Percentiles rank a stretch among this genome's conserved stretches.
These are phyloP conservation scores for Pelargonium cotyledonis DNA, from an alignment of 441 rosid genomes.

Conservation along the genomic window DNA sequence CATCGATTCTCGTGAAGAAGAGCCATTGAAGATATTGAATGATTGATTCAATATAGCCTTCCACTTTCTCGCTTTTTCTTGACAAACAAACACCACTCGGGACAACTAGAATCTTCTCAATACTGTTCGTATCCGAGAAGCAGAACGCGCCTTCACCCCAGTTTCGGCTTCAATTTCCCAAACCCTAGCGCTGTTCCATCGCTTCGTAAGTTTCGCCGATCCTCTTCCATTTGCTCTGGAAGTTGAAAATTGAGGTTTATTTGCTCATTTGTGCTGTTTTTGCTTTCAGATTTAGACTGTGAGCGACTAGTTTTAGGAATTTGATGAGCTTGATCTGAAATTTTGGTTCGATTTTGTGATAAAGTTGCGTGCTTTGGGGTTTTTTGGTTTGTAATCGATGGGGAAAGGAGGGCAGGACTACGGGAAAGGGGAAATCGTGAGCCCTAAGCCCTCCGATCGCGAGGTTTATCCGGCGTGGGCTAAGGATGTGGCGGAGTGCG, in stretches of 20 bases:
- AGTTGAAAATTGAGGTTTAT: neutral
- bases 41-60: neutral
- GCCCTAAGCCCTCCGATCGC: slow-evolving; percentile 4
- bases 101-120: neutral
- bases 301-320: neutral
- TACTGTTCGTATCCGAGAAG: neutral
- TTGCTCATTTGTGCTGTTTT: neutral
- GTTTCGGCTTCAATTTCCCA: neutral
- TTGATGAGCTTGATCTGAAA: neutral
- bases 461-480: slow-evolving; percentile 36
- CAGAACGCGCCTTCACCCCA: neutral
- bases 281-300: neutral
- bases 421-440: neutral
- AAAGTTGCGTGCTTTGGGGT: neutral
- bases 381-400: neutral
- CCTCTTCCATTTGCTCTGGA: neutral
- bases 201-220: neutral
- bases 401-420: slow-evolving; percentile 3
- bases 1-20: neutral
- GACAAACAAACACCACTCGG: neutral
- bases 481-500: slow-evolving; percentile 27
- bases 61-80: neutral
- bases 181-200: neutral
- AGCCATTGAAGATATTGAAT: neutral
- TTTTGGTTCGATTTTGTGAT: neutral